Base-by-base conservation (phyloP, 306 rosid genomes). In the Benincasa hispida region DNA sequence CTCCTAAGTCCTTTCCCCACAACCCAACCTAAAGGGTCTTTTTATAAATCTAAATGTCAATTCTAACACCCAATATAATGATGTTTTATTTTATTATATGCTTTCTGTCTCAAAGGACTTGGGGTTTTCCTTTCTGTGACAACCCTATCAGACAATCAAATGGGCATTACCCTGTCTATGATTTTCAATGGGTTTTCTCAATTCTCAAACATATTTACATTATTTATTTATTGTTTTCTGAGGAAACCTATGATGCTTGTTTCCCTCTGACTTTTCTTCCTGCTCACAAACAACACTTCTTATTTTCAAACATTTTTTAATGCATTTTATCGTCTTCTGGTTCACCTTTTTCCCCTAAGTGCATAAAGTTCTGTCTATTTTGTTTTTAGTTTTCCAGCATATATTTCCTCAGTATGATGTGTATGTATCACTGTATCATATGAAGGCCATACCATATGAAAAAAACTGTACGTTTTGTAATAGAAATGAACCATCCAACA, bases 1-100 rank as follows among this genome's bases (percentile, higher is more conserved):
- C 59, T 59, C 10, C 63, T 72, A 12, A 45, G 18, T 48, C 54
- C 54, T 48, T 13, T 22, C 30, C 56, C 14, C 55, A 68, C 21
- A 42, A 22, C 75, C 75, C 75, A 42, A 77, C 59, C 75, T 47
- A 45, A 77, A 59, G 72, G 83, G 18, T 63, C 47, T 73, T 75
- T 68, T 42, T 77, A 57, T 57, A 80, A 84, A 81, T 86, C 89
- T 84, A 92, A 88, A 88, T 77, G 77, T 84, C 89, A 84, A 24
- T 32, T 32, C 30, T 77, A 50, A 35, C 75, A 67, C 79, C 27
- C 74, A 74, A 75, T 74, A 28, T 78, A 50, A 54, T 59, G 60
- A 78, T 76, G 78, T 79, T 83, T 77, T 80, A 80, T 79, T 83
- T 76, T 80, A 80, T 58, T 77, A 78, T 83, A 75, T 81, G 81